Conservation (phyloP, 2,329 filamentous ascomycete genomes). For the Stachybotrys elegans region DNA sequence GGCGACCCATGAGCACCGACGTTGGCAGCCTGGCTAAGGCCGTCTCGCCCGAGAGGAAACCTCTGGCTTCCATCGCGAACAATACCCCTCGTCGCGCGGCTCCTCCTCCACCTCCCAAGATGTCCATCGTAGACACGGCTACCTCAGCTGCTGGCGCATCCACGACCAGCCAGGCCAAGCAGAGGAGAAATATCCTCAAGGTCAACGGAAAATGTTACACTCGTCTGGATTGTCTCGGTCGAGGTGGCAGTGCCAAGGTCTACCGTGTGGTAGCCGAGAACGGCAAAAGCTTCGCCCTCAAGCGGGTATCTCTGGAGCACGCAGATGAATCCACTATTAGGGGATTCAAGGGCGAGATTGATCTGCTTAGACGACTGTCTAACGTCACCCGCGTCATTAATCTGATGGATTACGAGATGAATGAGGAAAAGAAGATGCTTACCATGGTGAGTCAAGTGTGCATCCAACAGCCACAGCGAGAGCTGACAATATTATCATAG, state of each 20-base stretch:
- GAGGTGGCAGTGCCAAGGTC: conserved; percentile 89
- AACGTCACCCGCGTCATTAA: conserved; percentile 87
- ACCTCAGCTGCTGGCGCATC: conserved; percentile 78
- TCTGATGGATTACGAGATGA: conserved; percentile 88
- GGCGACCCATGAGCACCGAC: conserved; percentile 44
- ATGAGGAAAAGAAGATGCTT: conserved; percentile 83
- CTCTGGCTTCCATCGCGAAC: conserved; percentile 47
- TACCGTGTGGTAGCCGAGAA: conserved; percentile 97
- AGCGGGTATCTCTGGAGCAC: conserved; percentile 85
- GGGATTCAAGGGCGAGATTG: conserved; percentile 94
- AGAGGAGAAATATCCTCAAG: conserved; percentile 76
- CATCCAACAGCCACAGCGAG: too few species aligned
- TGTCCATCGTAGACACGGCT: conserved; percentile 91
- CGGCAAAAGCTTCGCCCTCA: conserved; percentile 89
- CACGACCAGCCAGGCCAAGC: conserved; percentile 65
- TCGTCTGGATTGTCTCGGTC: conserved; percentile 81
- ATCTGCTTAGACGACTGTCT: conserved; percentile 74
- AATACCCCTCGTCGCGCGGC: conserved; percentile 76
- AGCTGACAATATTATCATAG: too few species aligned
- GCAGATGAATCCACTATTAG: conserved; percentile 78
- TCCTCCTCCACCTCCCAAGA: conserved; percentile 83
- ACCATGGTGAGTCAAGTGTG: conserved; percentile 63
- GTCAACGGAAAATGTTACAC: conserved; percentile 92
- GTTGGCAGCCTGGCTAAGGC: conserved; percentile 29
- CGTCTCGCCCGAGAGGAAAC: conserved; percentile 46